Conservation (phyloP, 129 eudicot species). For the Escallonia herrerae region DNA sequence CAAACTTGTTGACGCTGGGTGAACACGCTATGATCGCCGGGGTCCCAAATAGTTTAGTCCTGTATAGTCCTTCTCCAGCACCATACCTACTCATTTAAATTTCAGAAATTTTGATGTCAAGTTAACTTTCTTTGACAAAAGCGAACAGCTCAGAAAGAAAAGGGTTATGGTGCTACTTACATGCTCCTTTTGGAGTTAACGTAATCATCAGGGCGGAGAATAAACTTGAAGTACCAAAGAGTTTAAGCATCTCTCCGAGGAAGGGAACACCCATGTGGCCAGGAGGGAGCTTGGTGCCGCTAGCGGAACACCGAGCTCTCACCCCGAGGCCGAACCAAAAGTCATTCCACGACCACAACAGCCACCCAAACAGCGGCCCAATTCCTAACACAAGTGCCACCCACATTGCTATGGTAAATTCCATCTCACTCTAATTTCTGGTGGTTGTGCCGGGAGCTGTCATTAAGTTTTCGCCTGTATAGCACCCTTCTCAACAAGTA, state of each 20-base stretch:
- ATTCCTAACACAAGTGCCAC: conserved; percentile 1
- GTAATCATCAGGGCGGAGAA: conserved; percentile 18
- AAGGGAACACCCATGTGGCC: conserved; percentile 27
- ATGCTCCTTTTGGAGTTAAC: conserved; percentile 17
- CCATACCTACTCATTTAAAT: conserved; percentile 23
- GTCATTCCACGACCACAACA: conserved; percentile 27
- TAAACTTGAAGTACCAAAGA: conserved; percentile 22
- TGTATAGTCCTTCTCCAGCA: conserved; percentile 30
- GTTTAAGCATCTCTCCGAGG: conserved; percentile 16
- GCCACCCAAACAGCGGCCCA: conserved; percentile 10
- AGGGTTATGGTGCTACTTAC: neutral
- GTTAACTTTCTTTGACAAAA: no score
- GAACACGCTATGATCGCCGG: conserved; percentile 35
- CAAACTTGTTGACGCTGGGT: conserved; percentile 30
- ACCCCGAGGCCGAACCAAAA: neutral
- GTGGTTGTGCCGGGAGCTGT: no score
- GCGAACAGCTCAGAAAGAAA: no score
- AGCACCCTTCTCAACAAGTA: no score
- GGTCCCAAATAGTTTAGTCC: conserved; percentile 39
- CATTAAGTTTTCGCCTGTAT: no score
- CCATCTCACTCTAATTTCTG: neutral
- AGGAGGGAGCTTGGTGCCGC: conserved; percentile 11
- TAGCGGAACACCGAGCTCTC: neutral
- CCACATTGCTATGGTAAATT: conserved; percentile 1
- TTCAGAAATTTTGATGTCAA: no score